Conservation (phyloP, 805 yeast genomes). For the Zygoascus tannicola region DNA sequence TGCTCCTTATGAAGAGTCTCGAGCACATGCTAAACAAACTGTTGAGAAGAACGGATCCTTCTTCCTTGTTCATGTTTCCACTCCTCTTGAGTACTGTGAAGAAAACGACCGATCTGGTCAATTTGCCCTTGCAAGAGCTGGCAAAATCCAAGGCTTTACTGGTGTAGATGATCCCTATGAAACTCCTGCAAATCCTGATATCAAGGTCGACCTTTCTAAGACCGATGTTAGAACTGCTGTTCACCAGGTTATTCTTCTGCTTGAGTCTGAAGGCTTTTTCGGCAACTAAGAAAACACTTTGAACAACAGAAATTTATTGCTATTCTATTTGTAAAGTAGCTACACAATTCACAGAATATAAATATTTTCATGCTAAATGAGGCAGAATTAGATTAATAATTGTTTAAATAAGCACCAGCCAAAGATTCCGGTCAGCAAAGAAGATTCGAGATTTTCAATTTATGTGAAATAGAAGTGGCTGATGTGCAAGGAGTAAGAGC, state of each 20-base stretch:
- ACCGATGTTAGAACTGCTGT: constrained; percentile 60
- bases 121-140: constrained; percentile 37
- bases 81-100: constrained; percentile 39
- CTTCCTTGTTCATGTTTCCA: constrained; percentile 42
- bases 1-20: constrained; percentile 37
- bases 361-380: no score
- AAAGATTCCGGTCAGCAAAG: no score
- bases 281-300: constrained; percentile 25
- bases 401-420: no score
- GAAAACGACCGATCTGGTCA: constrained; percentile 43
- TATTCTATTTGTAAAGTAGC: no score
- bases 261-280: constrained; percentile 80
- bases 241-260: constrained; percentile 58
- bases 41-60: constrained; percentile 44
- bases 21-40: constrained; percentile 35
- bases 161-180: constrained; percentile 41
- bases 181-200: constrained; percentile 45
- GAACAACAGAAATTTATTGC: no score
- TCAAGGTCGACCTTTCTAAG: constrained; percentile 45
- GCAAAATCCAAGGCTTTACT: constrained; percentile 40
- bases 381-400: no score
- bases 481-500: no score
- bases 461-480: no score
- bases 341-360: no score
- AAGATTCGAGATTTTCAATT: no score